Percentiles rank a stretch among this genome's conserved stretches.
Conservation (phyloP, 2,329 filamentous ascomycete species). For the Aspergillus calidoustus region DNA sequence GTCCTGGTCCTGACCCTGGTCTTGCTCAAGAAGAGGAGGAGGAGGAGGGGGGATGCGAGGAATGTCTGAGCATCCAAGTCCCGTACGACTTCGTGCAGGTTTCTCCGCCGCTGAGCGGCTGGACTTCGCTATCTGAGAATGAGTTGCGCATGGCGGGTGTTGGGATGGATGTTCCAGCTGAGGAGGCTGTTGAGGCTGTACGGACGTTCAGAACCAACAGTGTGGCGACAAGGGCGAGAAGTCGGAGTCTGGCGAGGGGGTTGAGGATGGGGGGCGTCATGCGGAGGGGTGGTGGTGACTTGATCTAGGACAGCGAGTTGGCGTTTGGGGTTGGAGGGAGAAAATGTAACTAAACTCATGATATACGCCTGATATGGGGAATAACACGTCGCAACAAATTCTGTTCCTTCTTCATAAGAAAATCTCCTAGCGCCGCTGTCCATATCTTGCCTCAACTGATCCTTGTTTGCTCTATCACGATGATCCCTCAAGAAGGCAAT, state of each 20-base stretch:
- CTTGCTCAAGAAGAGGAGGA: no score
- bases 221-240: neutral
- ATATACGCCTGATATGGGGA: no score
- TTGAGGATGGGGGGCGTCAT: neutral
- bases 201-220: neutral
- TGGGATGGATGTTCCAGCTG: neutral
- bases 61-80: neutral
- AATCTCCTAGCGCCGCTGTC: no score
- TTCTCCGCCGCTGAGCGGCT: neutral
- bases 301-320: neutral
- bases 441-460: no score
- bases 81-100: neutral
- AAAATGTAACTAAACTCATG: no score
- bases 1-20: no score
- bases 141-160: neutral
- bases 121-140: neutral
- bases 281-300: neutral
- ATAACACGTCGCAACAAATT: no score
- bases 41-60: neutral
- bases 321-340: no score
- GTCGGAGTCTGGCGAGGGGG: neutral
- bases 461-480: no score
- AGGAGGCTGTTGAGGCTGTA: neutral
- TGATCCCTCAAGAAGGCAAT: no score
- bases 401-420: no score